phyloP scores from a whole-genome alignment of 768 basidiomycete species.

The Boletus reticuloceps region DNA sequence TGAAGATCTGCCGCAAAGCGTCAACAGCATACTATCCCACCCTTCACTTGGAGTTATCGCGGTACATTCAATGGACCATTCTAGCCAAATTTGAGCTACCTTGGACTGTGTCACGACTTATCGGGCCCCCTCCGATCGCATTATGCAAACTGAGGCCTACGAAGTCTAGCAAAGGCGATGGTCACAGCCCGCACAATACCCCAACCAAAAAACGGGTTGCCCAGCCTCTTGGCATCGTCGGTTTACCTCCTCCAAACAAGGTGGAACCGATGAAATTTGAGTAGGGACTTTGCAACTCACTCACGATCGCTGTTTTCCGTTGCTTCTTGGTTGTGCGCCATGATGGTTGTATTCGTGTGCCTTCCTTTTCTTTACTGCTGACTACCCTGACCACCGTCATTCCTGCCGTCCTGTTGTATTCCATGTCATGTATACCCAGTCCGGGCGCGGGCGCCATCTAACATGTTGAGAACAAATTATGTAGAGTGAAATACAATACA shows the following conservation, averaged over 20 bases:
- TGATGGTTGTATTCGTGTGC: constrained; percentile 5
- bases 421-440: constrained; percentile 1
- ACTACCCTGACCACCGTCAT: constrained; percentile 8
- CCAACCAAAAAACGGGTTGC: constrained; percentile 24
- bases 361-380: constrained; percentile 9
- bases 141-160: constrained; percentile 44
- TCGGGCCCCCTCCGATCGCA: constrained; percentile 72
- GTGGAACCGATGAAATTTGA: constrained; percentile 45
- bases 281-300: constrained; percentile 11
- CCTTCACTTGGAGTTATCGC: constrained; percentile 89
- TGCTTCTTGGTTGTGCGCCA: constrained; percentile 4
- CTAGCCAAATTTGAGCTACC: constrained; percentile 75
- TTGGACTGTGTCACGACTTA: constrained; percentile 73
- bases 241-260: constrained; percentile 41
- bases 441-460: constrained; percentile 9
- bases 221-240: constrained; percentile 14
- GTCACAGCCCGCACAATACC: constrained; percentile 19
- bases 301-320: not conserved
- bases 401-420: constrained; percentile 19
- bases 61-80: constrained; percentile 71
- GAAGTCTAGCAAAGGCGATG: constrained; percentile 11
- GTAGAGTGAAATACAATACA: constrained; percentile 13
- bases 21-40: constrained; percentile 93
- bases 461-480: constrained; percentile 12
- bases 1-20: constrained; percentile 90